phyloP scores from a whole-genome alignment of 129 eudicot genomes.

The Calendula officinalis region DNA sequence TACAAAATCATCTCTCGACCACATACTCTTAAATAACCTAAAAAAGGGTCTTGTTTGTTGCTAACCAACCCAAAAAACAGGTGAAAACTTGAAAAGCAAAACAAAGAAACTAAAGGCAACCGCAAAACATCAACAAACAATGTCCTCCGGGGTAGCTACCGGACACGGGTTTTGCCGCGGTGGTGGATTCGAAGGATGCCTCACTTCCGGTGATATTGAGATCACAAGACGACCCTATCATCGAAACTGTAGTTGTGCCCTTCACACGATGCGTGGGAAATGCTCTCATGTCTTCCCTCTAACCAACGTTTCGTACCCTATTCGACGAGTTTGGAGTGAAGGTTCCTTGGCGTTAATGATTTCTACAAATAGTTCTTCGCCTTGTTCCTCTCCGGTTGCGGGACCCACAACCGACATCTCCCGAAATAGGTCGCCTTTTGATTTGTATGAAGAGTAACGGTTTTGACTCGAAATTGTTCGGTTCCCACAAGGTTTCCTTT shows the following conservation, averaged over 20 bases:
- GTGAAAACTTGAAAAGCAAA: conserved; percentile 22
- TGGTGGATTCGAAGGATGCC: conserved; percentile 34
- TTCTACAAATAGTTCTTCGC: conserved; percentile 18
- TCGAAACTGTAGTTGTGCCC: conserved; percentile 45
- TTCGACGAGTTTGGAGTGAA: conserved; percentile 37
- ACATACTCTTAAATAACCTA: conserved; percentile 34
- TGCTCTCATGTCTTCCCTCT: conserved; percentile 11
- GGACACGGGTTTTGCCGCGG: conserved; percentile 26
- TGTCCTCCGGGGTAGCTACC: conserved; percentile 34
- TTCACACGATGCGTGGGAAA: conserved; percentile 32
- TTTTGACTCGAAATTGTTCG: neutral
- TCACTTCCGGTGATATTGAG: conserved; percentile 21
- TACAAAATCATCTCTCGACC: conserved; percentile 31
- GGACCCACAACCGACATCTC: conserved; percentile 18
- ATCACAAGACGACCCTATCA: conserved; percentile 42
- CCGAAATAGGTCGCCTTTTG: conserved; percentile 1
- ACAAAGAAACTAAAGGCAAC: conserved; percentile 15
- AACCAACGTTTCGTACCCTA: conserved; percentile 33
- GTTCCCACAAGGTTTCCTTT: neutral
- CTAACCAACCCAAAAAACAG: conserved; percentile 26
- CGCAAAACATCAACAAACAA: conserved; percentile 15
- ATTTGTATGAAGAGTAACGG: conserved; percentile 14
- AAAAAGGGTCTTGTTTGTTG: conserved; percentile 26
- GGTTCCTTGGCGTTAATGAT: conserved; percentile 31
- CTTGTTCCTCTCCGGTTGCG: conserved; percentile 24